Conservation (phyloP, 1,284 basidiomycete genomes). For the Mycena sp. region DNA sequence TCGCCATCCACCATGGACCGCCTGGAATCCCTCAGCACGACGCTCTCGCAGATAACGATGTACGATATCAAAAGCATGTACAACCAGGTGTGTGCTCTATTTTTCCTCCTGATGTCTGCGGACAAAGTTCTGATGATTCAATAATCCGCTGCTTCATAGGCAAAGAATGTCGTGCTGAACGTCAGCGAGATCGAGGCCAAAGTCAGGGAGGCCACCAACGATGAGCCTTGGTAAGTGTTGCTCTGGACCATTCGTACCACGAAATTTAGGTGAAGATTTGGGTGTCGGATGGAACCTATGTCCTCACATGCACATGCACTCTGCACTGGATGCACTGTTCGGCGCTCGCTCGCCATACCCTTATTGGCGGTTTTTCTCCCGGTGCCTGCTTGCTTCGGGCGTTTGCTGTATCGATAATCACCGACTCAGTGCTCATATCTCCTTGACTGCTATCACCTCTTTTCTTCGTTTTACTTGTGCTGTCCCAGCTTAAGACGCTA, state of each 20-base stretch:
- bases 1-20: conserved; percentile 55
- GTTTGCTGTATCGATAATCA: too few relatives aligned
- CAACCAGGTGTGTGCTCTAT: conserved; percentile 72
- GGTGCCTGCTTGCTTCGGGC: too few relatives aligned
- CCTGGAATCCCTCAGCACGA: conserved; percentile 73
- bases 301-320: too few relatives aligned
- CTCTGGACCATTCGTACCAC: conserved; percentile 7
- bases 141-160: conserved; percentile 51
- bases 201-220: conserved; percentile 97
- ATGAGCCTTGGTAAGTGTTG: conserved; percentile 89
- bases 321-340: too few relatives aligned
- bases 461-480: background rate
- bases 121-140: too few relatives aligned
- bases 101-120: background rate
- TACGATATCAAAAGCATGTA: conserved; percentile 96
- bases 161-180: conserved; percentile 93
- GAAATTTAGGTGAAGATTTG: too few relatives aligned
- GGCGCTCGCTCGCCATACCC: too few relatives aligned
- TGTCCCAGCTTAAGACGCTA: too few relatives aligned
- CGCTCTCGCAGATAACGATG: conserved; percentile 80
- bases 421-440: too few relatives aligned
- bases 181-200: conserved; percentile 98
- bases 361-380: too few relatives aligned
- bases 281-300: too few relatives aligned
- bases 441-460: too few relatives aligned